These are phyloP conservation scores for Mycena galopus DNA, from an alignment of 768 basidiomycete species.

Conservation along the genomic window DNA sequence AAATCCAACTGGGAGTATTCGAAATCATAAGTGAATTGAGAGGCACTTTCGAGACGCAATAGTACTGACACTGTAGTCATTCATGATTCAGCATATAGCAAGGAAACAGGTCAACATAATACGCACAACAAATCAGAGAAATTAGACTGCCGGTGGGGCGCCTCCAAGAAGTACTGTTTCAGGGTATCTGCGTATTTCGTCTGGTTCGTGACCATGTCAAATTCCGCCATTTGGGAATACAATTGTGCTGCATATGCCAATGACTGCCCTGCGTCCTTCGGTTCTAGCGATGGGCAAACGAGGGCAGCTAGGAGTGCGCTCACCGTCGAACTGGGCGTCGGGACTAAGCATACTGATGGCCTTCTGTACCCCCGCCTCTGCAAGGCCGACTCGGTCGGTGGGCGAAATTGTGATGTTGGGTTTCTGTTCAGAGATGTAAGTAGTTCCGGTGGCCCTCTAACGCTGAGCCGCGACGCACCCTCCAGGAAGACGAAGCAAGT, in stretches of 20 bases:
- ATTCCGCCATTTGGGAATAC: background rate
- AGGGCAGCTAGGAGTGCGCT: background rate
- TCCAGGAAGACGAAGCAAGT: background rate
- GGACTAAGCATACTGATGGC: background rate
- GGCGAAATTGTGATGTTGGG: background rate
- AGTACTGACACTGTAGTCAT: background rate
- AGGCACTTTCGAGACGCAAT: no score
- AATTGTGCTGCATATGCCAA: background rate
- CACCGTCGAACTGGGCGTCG: background rate
- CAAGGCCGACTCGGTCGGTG: background rate
- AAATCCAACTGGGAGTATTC: no score
- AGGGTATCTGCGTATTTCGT: background rate
- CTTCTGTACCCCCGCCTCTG: background rate
- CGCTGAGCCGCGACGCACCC: background rate
- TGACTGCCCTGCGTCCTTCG: background rate
- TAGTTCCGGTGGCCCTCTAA: background rate
- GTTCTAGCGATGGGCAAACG: background rate
- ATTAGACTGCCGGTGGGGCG: background rate
- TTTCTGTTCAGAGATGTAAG: background rate
- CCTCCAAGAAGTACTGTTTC: background rate
- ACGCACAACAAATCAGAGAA: background rate
- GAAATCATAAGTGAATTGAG: no score
- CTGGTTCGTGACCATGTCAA: background rate
- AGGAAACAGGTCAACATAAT: background rate
- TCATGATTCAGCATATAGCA: background rate